Base-by-base conservation (phyloP, 495 filamentous ascomycete species). In the Penicillium dipodomyicola region DNA sequence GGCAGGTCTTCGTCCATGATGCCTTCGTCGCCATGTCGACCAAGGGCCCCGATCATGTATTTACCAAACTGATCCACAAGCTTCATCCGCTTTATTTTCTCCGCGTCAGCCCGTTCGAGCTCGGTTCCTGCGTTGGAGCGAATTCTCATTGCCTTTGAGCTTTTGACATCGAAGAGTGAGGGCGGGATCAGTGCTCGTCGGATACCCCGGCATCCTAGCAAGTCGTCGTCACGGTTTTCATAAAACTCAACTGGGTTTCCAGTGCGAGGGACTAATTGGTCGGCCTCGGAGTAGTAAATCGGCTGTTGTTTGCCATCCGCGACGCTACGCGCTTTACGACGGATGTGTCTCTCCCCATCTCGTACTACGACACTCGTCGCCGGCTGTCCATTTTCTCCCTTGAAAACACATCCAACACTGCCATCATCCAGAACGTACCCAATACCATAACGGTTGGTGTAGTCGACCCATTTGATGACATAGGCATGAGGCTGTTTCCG, bases 381-480 rank as follows among this genome's bases (percentile, higher is more conserved):
- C 4, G 83, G 84, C 35, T 84, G 76, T 11, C 74, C 67, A 30
- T 82, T 82, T 15, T 80, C 79, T 7, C 83, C 87, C 43, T 86
- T 89, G 52, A 92, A 87, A 15, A 93, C 85, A 60, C 88, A 91
- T 5, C 89, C 91, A 37, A 92, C 86, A 49, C 86, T 91, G 10
- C 91, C 90, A 65, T 94, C 89, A 47, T 87, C 90, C 32, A 96
- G 71, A 39, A 92, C 89, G 59, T 95, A 96, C 5, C 90, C 91
- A 39, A 93, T 80, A 1, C 91, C 91, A 63, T 91, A 92, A 61
- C 90, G 90, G 69, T 94, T 94, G 25, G 90, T 91, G 62, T 94
- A 96, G 63, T 96, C 91, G n/a, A 96, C 91, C 91, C 91, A 96
- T 67, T 93, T 94, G 22, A 91, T 86, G 22, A 96, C 88, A 63